Percentiles rank a stretch among this genome's conserved stretches.
Conservation (phyloP, 2,329 filamentous ascomycete species). For the Neodidymelliopsis sp. region DNA sequence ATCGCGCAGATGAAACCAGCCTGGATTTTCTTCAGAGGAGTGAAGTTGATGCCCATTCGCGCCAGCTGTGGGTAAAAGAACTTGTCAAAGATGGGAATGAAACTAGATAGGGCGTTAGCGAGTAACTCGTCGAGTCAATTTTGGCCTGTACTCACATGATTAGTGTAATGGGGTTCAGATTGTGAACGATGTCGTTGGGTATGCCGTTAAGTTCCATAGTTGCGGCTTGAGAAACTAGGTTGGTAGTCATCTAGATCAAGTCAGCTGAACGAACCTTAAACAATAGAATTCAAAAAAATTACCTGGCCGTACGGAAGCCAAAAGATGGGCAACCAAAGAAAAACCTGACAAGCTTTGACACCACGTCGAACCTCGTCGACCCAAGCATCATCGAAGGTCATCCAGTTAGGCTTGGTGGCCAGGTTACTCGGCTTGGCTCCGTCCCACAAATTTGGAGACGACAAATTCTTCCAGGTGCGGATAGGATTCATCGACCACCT, state of each 20-base stretch:
- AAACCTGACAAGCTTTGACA: constrained; percentile 36
- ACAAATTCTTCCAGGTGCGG: constrained; percentile 55
- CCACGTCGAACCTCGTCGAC: constrained; percentile 61
- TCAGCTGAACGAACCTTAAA: background rate
- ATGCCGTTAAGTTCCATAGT: constrained; percentile 65
- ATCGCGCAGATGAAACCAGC: constrained; percentile 72
- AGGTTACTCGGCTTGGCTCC: constrained; percentile 70
- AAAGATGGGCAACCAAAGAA: constrained; percentile 59
- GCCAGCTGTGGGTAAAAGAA: constrained; percentile 72
- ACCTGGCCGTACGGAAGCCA: constrained; percentile 66
- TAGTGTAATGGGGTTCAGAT: constrained; percentile 77
- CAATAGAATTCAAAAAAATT: background rate
- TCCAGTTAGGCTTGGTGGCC: constrained; percentile 68
- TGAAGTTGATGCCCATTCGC: constrained; percentile 69
- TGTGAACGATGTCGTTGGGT: constrained; percentile 79
- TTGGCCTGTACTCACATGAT: constrained; percentile 59
- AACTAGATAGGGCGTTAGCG: constrained; percentile 1
- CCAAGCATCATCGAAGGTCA: constrained; percentile 83
- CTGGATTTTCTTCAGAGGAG: constrained; percentile 77
- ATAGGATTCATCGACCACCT: constrained; percentile 67
- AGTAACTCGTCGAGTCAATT: too few relatives aligned
- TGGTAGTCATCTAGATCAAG: constrained; percentile 63
- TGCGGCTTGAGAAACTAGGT: constrained; percentile 61
- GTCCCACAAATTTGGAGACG: constrained; percentile 50
- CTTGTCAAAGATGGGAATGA: constrained; percentile 70